A percentile compares a stretch with the other conserved stretches of the same genome.
These are phyloP conservation scores for Penicillium roqueforti DNA, from an alignment of 495 filamentous ascomycete genomes.

Conservation along the genomic window DNA sequence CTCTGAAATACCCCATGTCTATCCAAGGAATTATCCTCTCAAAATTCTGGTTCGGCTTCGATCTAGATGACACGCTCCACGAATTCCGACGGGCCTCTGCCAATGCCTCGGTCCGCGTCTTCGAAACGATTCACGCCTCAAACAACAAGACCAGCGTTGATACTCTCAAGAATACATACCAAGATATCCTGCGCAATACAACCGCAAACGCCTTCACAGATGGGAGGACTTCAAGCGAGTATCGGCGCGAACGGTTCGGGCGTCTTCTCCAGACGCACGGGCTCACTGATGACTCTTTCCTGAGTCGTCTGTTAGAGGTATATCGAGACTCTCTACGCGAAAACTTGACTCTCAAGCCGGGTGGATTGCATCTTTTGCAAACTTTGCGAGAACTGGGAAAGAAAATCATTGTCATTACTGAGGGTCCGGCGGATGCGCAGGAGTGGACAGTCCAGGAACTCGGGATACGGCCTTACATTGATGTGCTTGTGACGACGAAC, in stretches of 20 bases:
- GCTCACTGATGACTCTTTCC: background rate
- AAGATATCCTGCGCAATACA: conserved; percentile 21
- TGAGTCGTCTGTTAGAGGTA: conserved; percentile 17
- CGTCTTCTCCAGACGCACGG: conserved; percentile 23
- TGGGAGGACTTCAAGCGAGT: conserved; percentile 33
- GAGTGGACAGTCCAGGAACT: conserved; percentile 33
- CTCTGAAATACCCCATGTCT: background rate
- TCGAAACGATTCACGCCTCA: conserved; percentile 14
- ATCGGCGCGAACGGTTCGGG: conserved; percentile 34
- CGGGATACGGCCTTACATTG: conserved; percentile 27
- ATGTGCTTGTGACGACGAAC: conserved; percentile 36
- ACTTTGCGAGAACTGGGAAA: conserved; percentile 23
- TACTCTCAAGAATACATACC: conserved; percentile 21
- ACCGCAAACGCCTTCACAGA: conserved; percentile 37
- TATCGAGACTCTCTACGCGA: conserved; percentile 21
- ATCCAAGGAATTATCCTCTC: background rate
- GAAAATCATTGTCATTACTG: conserved; percentile 34
- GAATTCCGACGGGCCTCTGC: conserved; percentile 35
- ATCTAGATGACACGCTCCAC: conserved; percentile 43
- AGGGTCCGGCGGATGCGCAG: conserved; percentile 40
- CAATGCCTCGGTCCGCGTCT: conserved; percentile 23
- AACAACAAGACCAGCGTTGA: conserved; percentile 6
- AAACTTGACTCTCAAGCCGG: conserved; percentile 25
- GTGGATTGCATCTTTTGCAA: conserved; percentile 21
- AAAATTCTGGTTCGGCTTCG: conserved; percentile 39